These are phyloP conservation scores for Tremella yokohamensis DNA, from an alignment of 768 basidiomycete species.

Conservation along the genomic window DNA sequence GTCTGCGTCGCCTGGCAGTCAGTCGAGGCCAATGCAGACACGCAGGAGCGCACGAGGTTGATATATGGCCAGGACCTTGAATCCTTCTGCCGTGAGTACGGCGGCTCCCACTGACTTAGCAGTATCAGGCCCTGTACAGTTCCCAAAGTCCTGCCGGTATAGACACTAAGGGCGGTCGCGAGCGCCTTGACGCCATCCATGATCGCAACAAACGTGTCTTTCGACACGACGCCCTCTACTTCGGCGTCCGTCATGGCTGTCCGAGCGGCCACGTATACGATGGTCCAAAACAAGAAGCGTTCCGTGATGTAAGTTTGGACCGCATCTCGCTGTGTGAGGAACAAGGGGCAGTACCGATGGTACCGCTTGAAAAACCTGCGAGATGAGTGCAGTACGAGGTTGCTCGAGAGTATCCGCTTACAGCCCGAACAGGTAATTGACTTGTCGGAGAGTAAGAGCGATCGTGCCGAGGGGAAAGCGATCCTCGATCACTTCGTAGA, in stretches of 20 bases:
- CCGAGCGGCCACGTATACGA: not conserved
- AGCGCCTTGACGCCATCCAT: constrained; percentile 1
- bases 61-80: not conserved
- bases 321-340: not conserved
- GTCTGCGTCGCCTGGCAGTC: not conserved
- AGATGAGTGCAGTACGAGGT: not conserved
- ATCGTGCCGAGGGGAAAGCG: constrained; percentile 1
- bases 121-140: not conserved
- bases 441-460: not conserved
- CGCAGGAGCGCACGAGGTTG: not conserved
- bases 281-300: constrained; percentile 1
- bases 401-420: not conserved
- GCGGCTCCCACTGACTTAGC: not conserved
- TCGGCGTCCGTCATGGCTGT: not conserved
- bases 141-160: not conserved
- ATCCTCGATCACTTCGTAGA: not conserved
- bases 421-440: not conserved
- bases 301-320: constrained; percentile 3
- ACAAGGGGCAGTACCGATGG: not conserved
- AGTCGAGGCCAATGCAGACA: not conserved
- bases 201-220: not conserved
- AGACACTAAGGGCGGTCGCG: not conserved
- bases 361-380: not conserved
- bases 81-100: not conserved
- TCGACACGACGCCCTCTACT: not conserved